Conservation (phyloP, 2,329 filamentous ascomycete genomes). For the Colletotrichum chrysophilum region DNA sequence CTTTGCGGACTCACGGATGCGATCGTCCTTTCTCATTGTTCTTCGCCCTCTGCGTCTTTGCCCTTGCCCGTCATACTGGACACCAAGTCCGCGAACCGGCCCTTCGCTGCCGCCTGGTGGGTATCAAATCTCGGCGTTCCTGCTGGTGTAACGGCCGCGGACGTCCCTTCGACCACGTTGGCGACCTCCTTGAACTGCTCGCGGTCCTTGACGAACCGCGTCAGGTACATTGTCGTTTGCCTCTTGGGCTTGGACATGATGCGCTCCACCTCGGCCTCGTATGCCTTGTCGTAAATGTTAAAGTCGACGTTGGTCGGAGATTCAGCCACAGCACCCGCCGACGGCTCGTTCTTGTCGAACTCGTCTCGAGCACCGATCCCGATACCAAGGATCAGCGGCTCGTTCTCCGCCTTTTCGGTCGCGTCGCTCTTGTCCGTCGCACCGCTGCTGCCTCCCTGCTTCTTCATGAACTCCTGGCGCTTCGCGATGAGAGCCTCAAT, state of each 20-base stretch:
- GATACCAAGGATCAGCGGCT: constrained; percentile 75
- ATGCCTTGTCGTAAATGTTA: constrained; percentile 88
- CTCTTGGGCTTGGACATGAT: constrained; percentile 58
- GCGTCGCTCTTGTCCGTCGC: constrained; percentile 42
- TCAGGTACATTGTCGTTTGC: constrained; percentile 53
- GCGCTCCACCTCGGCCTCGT: constrained; percentile 79
- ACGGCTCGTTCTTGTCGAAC: constrained; percentile 42
- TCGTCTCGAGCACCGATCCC: constrained; percentile 66
- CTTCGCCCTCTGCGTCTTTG: background rate
- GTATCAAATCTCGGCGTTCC: constrained; percentile 22
- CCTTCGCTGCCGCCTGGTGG: constrained; percentile 1
- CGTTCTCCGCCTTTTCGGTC: constrained; percentile 66
- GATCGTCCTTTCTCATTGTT: background rate
- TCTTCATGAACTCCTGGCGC: constrained; percentile 46
- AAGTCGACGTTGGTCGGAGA: constrained; percentile 85
- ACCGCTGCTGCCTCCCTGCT: constrained; percentile 49
- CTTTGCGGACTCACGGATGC: background rate
- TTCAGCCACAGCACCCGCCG: constrained; percentile 71
- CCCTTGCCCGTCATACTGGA: constrained; percentile 8
- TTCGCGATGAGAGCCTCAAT: constrained; percentile 55
- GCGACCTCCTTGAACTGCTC: constrained; percentile 43
- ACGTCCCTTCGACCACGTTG: constrained; percentile 37
- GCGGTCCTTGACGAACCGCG: constrained; percentile 51
- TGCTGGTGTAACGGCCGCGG: constrained; percentile 2
- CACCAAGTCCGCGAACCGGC: constrained; percentile 19